Base-by-base conservation (phyloP, 2,329 filamentous ascomycete genomes). In the Trichoderma brevicompactum region DNA sequence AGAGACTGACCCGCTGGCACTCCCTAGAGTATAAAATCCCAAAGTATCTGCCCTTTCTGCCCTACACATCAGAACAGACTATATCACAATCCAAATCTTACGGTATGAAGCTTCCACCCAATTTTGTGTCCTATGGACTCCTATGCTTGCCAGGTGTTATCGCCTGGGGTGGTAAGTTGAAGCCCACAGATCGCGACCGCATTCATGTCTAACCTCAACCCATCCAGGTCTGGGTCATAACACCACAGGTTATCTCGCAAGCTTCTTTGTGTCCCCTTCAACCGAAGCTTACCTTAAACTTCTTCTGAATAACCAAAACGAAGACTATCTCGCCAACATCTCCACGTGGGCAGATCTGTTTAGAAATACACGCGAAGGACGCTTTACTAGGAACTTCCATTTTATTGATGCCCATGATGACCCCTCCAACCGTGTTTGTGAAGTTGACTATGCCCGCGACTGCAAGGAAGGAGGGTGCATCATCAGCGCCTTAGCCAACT, bases 21-120 rank as follows among this genome's bases (percentile, higher is more conserved):
- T 28, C 23, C 23, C 23, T 28, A 28, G 23, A 28, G 23, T 28
- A 28, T 28, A 28, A 28, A 28, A 28, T 28, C 23, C 23, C 23
- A 28, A 28, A 28, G 5, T 28, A 28, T 28, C 23, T 28, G 23
- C 23, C 23, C 23, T 28, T 28, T 28, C 23, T 28, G 23, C 23
- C 5, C 23, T 28, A 5, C 23, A 28, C 23, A 28, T 28, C 23
- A 28, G 23, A 5, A 5, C 5, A 28, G 23, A 5, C 5, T 4
- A n/a, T 0, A 28, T 9, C 23, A 5, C 0, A 3, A 2, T 5
- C 3, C 2, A 49, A 28, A 3, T 28, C 2, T 0, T 3, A 32
- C 46, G 28, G 19, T 1, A 49, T 49, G 46, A 49, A 49, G 46
- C 2, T 49, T 32, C 13, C 46, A 3, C 4, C n/a, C 28, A n/a